Evolutionary conservation across 148 eudicot genomes (phyloP), one percentile per base, ranked within the genome.

Genomic region (Silene latifolia): DNA sequence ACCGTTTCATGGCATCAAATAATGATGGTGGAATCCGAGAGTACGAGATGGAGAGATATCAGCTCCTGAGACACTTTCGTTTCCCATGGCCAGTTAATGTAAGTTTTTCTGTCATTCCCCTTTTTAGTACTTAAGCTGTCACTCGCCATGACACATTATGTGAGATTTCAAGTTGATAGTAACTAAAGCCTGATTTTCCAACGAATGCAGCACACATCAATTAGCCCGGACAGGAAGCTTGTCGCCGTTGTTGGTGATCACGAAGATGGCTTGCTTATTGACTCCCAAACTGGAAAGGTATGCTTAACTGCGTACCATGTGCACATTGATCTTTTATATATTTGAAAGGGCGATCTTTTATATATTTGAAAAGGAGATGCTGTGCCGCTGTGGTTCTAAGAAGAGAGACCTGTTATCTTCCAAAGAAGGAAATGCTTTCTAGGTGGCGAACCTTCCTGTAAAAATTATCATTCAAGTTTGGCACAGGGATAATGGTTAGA

Each of bases 1-100:
- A 83, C 51, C 92, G 80, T 81, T 91, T 93, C 73, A 91, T 85
- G 85, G 88, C 92, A 27, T 87, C 97, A 46, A 91, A 91, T 78
- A 93, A 93, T 79, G 98, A 93, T 71, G 83, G 85, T 82, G 86
- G 97, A 51, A 80, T 91, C 74, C 90, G 98, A 79, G 88, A 81
- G 25, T 93, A 81, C 74, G 94, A 93, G 83, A 88, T 88, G 88
- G 98, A 93, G 89, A 93, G 72, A 60, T 93, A 85, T 88, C 97
- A 93, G 85, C 94, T 87, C 58, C 62, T 86, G 73, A 87, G 73
- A 18, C 89, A 93, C 70, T 91, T 88, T 79, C 75, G 78, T 67
- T 93, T 85, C 83, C 90, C 97, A 72, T 93, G 98, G 98, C 88
- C 98, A 29, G 92, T 93, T 63, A 93, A 93, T 85, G 98, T 93